Evolutionary conservation across 2,329 filamentous ascomycete species (phyloP).

Genomic region (Hypomyces rosellus): DNA sequence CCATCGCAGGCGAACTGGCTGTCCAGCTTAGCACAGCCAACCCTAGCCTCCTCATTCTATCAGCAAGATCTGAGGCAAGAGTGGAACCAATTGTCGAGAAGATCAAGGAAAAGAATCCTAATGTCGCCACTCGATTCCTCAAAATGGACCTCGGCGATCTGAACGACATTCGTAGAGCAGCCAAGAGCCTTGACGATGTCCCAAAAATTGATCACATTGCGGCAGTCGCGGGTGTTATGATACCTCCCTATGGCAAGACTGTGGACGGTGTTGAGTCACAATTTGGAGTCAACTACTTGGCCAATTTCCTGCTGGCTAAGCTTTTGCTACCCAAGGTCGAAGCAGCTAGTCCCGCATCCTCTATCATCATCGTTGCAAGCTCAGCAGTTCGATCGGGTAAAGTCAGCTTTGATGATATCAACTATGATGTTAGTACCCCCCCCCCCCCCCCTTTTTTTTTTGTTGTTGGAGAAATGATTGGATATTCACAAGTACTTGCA

Average conservation of each 20-base stretch:
- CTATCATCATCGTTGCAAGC: constrained; percentile 7
- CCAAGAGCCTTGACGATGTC: constrained; percentile 4
- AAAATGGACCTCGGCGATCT: constrained; percentile 5
- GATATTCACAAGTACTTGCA: not conserved
- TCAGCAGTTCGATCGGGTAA: constrained; percentile 2
- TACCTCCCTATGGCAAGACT: constrained; percentile 10
- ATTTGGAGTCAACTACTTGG: constrained; percentile 47
- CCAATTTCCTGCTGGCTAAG: constrained; percentile 46
- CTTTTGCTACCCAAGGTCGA: constrained; percentile 33
- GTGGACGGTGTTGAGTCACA: constrained; percentile 27
- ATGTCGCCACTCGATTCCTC: constrained; percentile 3
- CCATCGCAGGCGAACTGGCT: constrained; percentile 12
- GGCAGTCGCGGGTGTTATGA: constrained; percentile 11
- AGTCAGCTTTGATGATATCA: constrained; percentile 7
- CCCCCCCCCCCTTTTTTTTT: no score
- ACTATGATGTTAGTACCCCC: constrained; percentile 2
- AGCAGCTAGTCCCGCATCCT: constrained; percentile 5
- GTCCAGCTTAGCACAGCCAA: constrained; percentile 10
- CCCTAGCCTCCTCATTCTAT: constrained; percentile 7
- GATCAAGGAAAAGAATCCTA: not conserved
- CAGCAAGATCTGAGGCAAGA: constrained; percentile 2
- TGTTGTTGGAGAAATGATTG: no score
- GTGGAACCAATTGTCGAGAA: not conserved
- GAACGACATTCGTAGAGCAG: constrained; percentile 1
- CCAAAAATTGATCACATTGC: constrained; percentile 9